These are phyloP conservation scores for Nepenthes alata DNA, from an alignment of 179 eudicot species.

Conservation along the genomic window DNA sequence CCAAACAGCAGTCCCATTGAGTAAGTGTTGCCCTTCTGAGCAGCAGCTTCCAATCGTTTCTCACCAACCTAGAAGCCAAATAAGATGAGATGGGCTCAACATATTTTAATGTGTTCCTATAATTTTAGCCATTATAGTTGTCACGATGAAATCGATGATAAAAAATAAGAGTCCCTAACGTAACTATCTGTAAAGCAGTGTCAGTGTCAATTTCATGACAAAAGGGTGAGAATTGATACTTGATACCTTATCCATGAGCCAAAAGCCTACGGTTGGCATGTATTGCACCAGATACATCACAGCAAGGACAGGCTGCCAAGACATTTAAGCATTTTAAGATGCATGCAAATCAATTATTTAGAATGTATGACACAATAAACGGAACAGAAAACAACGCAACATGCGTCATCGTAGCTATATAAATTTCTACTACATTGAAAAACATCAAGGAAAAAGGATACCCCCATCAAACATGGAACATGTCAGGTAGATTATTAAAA, in stretches of 20 bases:
- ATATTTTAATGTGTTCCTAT: no score
- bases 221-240: background rate
- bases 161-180: no score
- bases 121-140: no score
- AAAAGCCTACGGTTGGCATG: conserved; percentile 74
- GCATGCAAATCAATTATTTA: conserved; percentile 8
- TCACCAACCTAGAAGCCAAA: conserved; percentile 43
- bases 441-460: no score
- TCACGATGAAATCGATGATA: no score
- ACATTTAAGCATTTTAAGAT: background rate
- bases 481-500: no score
- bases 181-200: no score
- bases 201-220: background rate
- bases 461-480: no score
- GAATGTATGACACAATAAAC: background rate
- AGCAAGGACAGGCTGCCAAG: conserved; percentile 78
- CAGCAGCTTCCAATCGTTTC: conserved; percentile 66
- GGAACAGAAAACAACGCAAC: background rate
- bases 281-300: conserved; percentile 94
- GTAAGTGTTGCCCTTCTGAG: conserved; percentile 53
- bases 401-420: no score
- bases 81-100: no score
- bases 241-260: conserved; percentile 97
- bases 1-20: conserved; percentile 57
- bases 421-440: no score